Conservation (phyloP, 2,329 filamentous ascomycete species). For the Exutisphaerella laricina region DNA sequence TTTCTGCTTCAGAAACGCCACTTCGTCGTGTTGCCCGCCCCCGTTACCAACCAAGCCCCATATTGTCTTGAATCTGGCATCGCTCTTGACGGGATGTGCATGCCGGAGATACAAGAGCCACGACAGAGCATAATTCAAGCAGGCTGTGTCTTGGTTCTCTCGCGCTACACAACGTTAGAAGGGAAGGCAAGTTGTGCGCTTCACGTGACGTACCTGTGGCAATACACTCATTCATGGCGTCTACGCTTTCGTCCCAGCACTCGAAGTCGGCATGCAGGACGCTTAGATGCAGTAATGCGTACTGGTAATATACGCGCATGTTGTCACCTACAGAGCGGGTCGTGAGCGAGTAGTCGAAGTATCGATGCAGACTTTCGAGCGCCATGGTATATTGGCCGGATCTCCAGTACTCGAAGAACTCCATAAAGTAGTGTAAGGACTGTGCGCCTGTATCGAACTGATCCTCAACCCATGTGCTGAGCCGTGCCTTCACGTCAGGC, state of each 20-base stretch:
- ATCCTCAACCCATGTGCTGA: constrained; percentile 43
- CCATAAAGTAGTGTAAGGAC: constrained; percentile 31
- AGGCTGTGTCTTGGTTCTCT: constrained; percentile 86
- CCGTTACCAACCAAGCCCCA: constrained; percentile 25
- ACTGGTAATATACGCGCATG: constrained; percentile 69
- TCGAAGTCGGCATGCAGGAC: constrained; percentile 94
- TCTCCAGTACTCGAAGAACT: constrained; percentile 85
- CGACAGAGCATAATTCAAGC: constrained; percentile 89
- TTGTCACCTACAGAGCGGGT: constrained; percentile 18
- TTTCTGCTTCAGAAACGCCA: constrained; percentile 77
- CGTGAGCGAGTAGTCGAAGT: constrained; percentile 79
- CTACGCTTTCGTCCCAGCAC: constrained; percentile 81
- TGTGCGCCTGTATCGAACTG: constrained; percentile 26
- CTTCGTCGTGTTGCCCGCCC: constrained; percentile 62
- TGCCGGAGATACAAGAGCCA: constrained; percentile 96
- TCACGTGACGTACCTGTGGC: constrained; percentile 51
- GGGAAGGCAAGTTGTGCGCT: background rate
- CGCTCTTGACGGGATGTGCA: constrained; percentile 58
- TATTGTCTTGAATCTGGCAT: constrained; percentile 19
- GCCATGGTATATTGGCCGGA: constrained; percentile 84
- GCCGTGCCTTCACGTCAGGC: constrained; percentile 62
- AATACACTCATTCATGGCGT: constrained; percentile 91
- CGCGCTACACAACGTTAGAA: constrained; percentile 49
- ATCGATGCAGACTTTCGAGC: constrained; percentile 86
- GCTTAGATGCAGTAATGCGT: constrained; percentile 86